phyloP scores from a whole-genome alignment of 164 flowering plant genomes.

The Vitis rotundifolia region DNA sequence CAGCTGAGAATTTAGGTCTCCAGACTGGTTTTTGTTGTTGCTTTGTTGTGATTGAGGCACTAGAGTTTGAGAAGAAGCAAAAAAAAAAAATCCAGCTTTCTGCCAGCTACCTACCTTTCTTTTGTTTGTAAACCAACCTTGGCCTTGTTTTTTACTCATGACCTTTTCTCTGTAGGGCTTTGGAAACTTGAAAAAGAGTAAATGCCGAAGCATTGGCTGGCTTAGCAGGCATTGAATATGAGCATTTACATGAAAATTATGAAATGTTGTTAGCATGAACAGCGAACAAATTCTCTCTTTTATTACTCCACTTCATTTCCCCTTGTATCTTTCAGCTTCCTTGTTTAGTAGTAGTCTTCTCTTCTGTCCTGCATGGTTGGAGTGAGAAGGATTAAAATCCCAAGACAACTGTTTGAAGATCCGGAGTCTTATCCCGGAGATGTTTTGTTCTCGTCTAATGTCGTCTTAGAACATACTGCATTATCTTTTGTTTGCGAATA shows the following conservation, averaged over 20 bases:
- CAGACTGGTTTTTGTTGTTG: not conserved
- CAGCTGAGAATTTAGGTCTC: conserved; percentile 61
- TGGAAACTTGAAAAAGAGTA: no score
- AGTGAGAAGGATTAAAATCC: no score
- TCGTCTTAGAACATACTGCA: no score
- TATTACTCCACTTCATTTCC: no score
- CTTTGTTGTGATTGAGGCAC: conserved; percentile 10
- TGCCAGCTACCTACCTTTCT: conserved; percentile 3
- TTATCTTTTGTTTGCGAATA: no score
- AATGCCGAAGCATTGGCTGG: no score
- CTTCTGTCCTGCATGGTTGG: not conserved
- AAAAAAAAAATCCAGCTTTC: not conserved
- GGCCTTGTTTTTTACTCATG: conserved; percentile 6
- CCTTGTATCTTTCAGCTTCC: no score
- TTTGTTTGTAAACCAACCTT: conserved; percentile 5
- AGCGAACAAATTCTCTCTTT: not conserved
- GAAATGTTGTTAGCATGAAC: not conserved
- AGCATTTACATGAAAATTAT: not conserved
- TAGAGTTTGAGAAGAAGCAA: not conserved
- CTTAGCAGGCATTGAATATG: no score
- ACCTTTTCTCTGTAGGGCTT: not conserved
- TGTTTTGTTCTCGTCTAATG: no score
- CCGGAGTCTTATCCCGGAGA: no score
- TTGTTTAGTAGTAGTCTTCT: not conserved
- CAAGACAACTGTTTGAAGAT: no score